Evolutionary conservation across 2,329 filamentous ascomycete genomes (phyloP).

Genomic region (Aspergillus thermomutatus): DNA sequence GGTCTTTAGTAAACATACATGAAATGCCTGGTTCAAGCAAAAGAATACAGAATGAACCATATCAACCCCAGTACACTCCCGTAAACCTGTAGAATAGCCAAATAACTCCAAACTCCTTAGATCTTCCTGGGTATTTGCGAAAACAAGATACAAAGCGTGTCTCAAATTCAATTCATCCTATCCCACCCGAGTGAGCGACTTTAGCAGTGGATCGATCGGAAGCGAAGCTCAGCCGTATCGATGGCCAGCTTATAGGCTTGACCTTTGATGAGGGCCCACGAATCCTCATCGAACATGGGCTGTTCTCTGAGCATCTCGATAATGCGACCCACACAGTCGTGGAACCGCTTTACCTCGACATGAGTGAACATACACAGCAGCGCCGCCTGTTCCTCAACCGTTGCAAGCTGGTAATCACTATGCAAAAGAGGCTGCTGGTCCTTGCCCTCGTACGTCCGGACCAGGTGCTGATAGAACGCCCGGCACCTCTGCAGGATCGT

Average conservation of each 20-base stretch:
- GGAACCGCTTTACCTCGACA: constrained; percentile 3
- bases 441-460: neutral
- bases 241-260: constrained; percentile 2
- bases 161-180: neutral
- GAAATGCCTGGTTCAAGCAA: neutral
- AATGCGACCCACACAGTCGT: neutral
- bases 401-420: neutral
- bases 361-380: constrained; percentile 1
- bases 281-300: constrained; percentile 3
- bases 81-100: neutral
- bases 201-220: neutral
- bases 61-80: neutral
- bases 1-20: neutral
- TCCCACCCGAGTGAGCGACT: neutral
- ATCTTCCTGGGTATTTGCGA: neutral
- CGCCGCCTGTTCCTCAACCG: neutral
- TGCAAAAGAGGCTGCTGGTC: neutral
- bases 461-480: constrained; percentile 1
- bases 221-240: neutral
- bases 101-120: neutral
- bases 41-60: neutral
- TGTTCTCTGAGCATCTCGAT: neutral
- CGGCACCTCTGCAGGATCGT: constrained; percentile 1
- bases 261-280: constrained; percentile 2
- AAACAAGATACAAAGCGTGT: neutral